Percentiles rank a stretch among this genome's conserved stretches.
Evolutionary conservation across 495 filamentous ascomycete species (phyloP).

Genomic region (Viridothelium virens): DNA sequence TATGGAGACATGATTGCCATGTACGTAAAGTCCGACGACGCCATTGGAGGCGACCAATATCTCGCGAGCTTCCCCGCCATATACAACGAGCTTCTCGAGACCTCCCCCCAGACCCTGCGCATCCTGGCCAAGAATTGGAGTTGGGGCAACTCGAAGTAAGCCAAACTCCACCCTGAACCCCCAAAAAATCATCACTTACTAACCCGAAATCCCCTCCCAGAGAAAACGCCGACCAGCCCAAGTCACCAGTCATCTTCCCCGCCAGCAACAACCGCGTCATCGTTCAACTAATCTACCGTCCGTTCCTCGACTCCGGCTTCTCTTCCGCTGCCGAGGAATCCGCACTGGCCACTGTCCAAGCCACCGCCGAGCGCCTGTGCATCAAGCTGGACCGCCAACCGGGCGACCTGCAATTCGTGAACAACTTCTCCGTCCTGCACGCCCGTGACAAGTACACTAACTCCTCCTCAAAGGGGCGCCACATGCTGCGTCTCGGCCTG

Average conservation of each 20-base stretch:
- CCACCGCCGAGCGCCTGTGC: constrained; percentile 18
- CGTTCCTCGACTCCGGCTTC: background rate
- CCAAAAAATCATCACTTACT: background rate
- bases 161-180: background rate
- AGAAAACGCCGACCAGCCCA: background rate
- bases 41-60: constrained; percentile 26
- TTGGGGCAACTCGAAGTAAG: constrained; percentile 8
- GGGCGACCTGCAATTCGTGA: constrained; percentile 27
- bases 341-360: constrained; percentile 21
- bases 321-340: constrained; percentile 15
- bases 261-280: background rate
- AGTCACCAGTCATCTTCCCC: constrained; percentile 5
- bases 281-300: constrained; percentile 8
- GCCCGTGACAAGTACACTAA: constrained; percentile 17
- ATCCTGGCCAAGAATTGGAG: constrained; percentile 5
- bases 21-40: constrained; percentile 23
- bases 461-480: constrained; percentile 22
- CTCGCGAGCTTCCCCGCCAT: constrained; percentile 23
- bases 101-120: constrained; percentile 14
- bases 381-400: constrained; percentile 22
- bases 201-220: background rate
- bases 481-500: constrained; percentile 28
- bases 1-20: constrained; percentile 27
- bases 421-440: constrained; percentile 28
- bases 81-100: constrained; percentile 26